A percentile compares a stretch with the other conserved stretches of the same genome.
These are phyloP conservation scores for Pinguiococcus pyrenoidosus DNA, from an alignment of 108 stramenopile species.

Conservation along the genomic window DNA sequence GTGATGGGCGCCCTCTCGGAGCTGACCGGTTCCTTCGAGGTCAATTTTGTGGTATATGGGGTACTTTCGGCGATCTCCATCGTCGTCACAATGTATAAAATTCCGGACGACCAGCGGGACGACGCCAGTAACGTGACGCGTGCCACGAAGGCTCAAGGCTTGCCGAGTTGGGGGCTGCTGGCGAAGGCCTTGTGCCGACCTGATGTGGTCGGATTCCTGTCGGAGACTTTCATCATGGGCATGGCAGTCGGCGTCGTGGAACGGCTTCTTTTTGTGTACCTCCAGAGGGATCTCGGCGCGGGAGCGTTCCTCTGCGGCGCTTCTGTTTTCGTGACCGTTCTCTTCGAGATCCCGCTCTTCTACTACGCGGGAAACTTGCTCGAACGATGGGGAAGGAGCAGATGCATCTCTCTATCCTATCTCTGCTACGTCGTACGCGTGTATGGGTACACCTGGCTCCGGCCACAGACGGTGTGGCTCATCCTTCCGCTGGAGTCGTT, in stretches of 20 bases:
- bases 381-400: conserved; percentile 18
- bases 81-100: too few species aligned
- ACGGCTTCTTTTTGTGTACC: conserved; percentile 44
- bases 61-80: too few species aligned
- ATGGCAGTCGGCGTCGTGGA: conserved; percentile 46
- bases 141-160: too few species aligned
- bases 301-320: conserved; percentile 11
- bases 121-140: too few species aligned
- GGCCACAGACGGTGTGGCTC: conserved; percentile 22
- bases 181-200: too few species aligned
- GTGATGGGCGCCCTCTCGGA: too few species aligned
- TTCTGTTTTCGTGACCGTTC: conserved; percentile 49
- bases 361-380: conserved; percentile 40
- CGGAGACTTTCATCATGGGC: conserved; percentile 31
- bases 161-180: too few species aligned
- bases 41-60: too few species aligned
- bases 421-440: conserved; percentile 44
- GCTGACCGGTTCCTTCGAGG: too few species aligned
- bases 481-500: conserved; percentile 46
- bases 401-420: conserved; percentile 31
- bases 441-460: conserved; percentile 44
- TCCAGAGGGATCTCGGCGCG: conserved; percentile 18
- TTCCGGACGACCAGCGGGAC: too few species aligned
- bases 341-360: conserved; percentile 55
- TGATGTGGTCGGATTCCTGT: too few species aligned